Conservation (phyloP, 192 early-diverging fungal genomes). For the Coemansia sp. region DNA sequence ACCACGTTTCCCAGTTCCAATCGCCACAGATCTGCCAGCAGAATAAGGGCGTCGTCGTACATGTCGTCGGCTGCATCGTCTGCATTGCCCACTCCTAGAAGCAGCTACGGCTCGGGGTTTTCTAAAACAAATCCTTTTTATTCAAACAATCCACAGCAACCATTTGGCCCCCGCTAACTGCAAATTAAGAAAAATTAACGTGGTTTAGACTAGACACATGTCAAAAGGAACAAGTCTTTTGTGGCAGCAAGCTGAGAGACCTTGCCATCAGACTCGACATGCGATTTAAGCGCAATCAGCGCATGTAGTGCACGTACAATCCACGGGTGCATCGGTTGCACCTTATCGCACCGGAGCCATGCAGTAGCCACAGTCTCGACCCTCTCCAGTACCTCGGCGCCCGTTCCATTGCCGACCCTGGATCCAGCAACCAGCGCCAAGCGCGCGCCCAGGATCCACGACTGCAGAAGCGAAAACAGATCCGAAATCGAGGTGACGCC, state of each 20-base stretch:
- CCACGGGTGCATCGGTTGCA: slow-evolving; percentile 45
- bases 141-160: background rate
- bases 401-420: background rate
- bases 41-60: background rate
- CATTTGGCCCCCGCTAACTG: background rate
- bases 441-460: slow-evolving; percentile 51
- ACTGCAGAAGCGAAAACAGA: slow-evolving; percentile 45
- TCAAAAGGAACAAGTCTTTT: slow-evolving; percentile 36
- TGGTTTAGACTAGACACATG: slow-evolving; percentile 10
- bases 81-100: background rate
- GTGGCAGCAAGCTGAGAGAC: slow-evolving; percentile 25
- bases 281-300: slow-evolving; percentile 6
- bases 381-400: background rate
- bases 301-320: slow-evolving; percentile 21
- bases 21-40: background rate
- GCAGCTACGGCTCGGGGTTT: background rate
- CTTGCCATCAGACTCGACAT: background rate
- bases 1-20: background rate
- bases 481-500: slow-evolving; percentile 26
- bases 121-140: slow-evolving; percentile 1
- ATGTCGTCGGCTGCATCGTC: background rate
- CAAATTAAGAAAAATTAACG: background rate
- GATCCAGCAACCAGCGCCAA: slow-evolving; percentile 36
- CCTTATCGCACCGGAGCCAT: slow-evolving; percentile 18
- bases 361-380: slow-evolving; percentile 11